phyloP scores from a whole-genome alignment of 495 filamentous ascomycete genomes.

The Annulohypoxylon stygium region DNA sequence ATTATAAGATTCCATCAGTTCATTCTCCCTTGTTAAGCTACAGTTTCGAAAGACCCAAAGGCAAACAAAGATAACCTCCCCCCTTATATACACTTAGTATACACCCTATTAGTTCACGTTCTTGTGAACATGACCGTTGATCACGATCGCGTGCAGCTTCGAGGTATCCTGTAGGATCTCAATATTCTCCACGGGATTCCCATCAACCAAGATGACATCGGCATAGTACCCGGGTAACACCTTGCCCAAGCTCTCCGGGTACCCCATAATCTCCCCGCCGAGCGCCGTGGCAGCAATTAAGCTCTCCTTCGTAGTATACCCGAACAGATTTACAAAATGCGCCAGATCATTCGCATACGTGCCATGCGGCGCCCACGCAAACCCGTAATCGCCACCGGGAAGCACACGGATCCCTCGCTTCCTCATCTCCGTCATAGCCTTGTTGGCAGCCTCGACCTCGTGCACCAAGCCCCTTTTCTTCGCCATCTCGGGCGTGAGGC shows the following conservation, averaged over 20 bases:
- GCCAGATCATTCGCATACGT: slow-evolving; percentile 22
- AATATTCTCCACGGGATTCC: slow-evolving; percentile 20
- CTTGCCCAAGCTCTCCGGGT: slow-evolving; percentile 19
- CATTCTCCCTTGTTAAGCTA: not conserved
- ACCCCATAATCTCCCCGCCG: slow-evolving; percentile 24
- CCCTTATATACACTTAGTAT: not conserved
- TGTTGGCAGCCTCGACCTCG: slow-evolving; percentile 12
- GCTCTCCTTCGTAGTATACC: slow-evolving; percentile 10
- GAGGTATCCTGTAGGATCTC: slow-evolving; percentile 24
- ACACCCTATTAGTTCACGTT: slow-evolving; percentile 5
- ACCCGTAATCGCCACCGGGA: slow-evolving; percentile 22
- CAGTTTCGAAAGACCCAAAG: no score
- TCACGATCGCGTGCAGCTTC: slow-evolving; percentile 16
- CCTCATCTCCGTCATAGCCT: slow-evolving; percentile 22
- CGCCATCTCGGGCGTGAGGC: slow-evolving; percentile 18
- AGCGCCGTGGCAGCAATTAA: slow-evolving; percentile 21
- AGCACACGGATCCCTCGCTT: slow-evolving; percentile 22
- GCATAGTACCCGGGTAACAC: slow-evolving; percentile 26
- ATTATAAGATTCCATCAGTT: not conserved
- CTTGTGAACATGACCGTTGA: slow-evolving; percentile 30
- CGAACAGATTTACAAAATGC: slow-evolving; percentile 13
- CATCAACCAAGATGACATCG: slow-evolving; percentile 25
- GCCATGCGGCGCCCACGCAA: slow-evolving; percentile 27
- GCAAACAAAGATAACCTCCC: no score
- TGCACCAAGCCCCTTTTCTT: slow-evolving; percentile 19